Percentiles rank a stretch among this genome's conserved stretches.
These are phyloP conservation scores for Lumnitzera racemosa DNA, from an alignment of 345 rosid species.

Conservation along the genomic window DNA sequence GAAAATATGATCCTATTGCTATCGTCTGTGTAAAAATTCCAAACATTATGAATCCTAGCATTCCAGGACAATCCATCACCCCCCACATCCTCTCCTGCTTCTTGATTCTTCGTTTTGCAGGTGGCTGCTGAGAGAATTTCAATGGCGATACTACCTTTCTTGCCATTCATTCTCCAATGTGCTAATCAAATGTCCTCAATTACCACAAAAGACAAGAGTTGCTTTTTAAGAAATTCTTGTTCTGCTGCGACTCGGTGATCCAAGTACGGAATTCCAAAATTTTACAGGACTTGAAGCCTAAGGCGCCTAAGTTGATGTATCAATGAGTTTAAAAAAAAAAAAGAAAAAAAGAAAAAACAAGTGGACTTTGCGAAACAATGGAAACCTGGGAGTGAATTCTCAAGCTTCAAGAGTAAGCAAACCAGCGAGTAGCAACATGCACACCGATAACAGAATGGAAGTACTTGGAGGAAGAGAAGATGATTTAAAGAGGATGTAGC, in stretches of 20 bases:
- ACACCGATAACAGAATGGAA: neutral
- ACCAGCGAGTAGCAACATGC: neutral
- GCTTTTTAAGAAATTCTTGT: slow-evolving; percentile 7
- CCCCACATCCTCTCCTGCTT: slow-evolving; percentile 3
- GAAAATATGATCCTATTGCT: slow-evolving; percentile 42
- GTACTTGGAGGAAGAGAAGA: slow-evolving; percentile 1
- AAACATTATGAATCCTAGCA: slow-evolving; percentile 33
- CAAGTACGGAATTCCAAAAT: neutral
- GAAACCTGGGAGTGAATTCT: too few species aligned
- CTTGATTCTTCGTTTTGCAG: slow-evolving; percentile 18
- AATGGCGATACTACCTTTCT: slow-evolving; percentile 37
- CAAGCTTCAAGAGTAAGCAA: neutral
- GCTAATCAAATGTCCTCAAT: too few species aligned
- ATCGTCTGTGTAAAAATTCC: slow-evolving; percentile 54
- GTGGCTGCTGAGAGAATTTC: slow-evolving; percentile 21
- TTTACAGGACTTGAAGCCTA: too few species aligned
- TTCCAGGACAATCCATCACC: slow-evolving; percentile 9
- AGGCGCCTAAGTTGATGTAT: too few species aligned
- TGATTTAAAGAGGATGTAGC: slow-evolving; percentile 24
- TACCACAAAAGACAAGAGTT: too few species aligned
- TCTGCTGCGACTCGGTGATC: slow-evolving; percentile 2
- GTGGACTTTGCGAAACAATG: too few species aligned
- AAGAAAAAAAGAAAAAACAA: too few species aligned
- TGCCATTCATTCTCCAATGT: slow-evolving; percentile 52
- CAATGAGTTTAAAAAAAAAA: too few species aligned